These are phyloP conservation scores for Populus pruinosa DNA, from an alignment of 345 rosid genomes.

Conservation along the genomic window DNA sequence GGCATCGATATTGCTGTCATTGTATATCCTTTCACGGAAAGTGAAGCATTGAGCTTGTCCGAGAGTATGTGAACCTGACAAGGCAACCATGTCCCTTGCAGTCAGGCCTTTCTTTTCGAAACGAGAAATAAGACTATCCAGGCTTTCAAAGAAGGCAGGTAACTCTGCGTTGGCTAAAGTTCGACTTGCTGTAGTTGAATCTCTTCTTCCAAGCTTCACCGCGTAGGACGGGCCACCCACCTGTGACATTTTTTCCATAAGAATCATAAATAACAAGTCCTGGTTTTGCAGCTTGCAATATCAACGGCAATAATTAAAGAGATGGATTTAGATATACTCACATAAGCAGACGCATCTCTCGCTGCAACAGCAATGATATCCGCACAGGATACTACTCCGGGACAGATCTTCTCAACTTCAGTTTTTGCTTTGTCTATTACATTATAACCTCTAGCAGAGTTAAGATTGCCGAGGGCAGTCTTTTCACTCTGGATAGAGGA, in stretches of 20 bases:
- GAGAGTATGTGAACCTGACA: no score
- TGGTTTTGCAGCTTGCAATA: neutral
- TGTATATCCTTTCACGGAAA: neutral
- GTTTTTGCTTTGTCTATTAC: neutral
- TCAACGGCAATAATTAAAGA: neutral
- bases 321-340: neutral
- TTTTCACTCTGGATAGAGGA: neutral
- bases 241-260: neutral
- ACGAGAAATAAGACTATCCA: no score
- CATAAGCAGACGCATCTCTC: neutral
- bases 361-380: neutral
- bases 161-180: no score
- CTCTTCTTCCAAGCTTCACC: neutral
- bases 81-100: conserved; percentile 33
- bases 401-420: neutral
- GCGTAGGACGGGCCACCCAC: neutral
- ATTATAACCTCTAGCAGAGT: neutral
- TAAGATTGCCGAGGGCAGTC: neutral
- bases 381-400: neutral
- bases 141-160: no score
- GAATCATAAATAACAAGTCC: no score
- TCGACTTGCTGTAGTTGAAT: neutral
- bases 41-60: conserved; percentile 6
- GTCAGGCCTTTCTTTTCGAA: conserved; percentile 29
- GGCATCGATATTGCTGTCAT: neutral